Base-by-base conservation (phyloP, 768 basidiomycete genomes). In the Pulveroboletus ravenelii region DNA sequence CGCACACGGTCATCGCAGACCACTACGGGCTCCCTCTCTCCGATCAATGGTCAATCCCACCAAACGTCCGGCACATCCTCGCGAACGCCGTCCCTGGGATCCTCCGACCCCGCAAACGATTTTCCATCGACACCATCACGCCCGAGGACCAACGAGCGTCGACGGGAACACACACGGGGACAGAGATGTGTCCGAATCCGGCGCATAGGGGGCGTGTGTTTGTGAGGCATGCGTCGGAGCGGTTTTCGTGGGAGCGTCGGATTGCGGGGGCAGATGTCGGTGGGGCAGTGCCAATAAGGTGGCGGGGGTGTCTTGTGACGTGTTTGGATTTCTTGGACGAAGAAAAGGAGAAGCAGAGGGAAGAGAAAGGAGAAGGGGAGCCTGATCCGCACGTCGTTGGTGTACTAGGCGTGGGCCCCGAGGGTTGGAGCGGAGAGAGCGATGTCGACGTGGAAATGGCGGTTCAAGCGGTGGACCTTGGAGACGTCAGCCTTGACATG, bases 261-360 rank as follows among this genome's bases (percentile, higher is more conserved):
- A 67, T 86, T 25, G 81, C 78, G 0, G 78, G 79, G 6, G 70
- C 74, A 20, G 62, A 69, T n/a, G 69, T 84, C 0, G 79, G 80
- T 17, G 80, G 74, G 8, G 55, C 60, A 12, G 82, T 84, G 6
- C 82, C 85, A 18, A 53, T 89, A 29, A 65, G 72, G 45, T 89
- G 87, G 86, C 70, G 84, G 27, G 87, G 87, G 1, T 90, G 87
- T 64, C 61, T 68, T n/a, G 56, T 51, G 43, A 80, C 80, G 0
- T 89, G 87, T 63, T 61, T 90, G 48, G 74, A 75, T 30, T 88
- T 84, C 58, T 64, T 89, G 58, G 75, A 73, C 10, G 54, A 12
- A 17, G 41, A 31, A 2, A 8, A 4, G n/a, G 23, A 15, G 6
- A 27, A 27, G 3, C 25, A 27, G 25, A 27, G 25, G 25, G 25